phyloP scores from a whole-genome alignment of 768 basidiomycete genomes.

The Suillus spraguei region DNA sequence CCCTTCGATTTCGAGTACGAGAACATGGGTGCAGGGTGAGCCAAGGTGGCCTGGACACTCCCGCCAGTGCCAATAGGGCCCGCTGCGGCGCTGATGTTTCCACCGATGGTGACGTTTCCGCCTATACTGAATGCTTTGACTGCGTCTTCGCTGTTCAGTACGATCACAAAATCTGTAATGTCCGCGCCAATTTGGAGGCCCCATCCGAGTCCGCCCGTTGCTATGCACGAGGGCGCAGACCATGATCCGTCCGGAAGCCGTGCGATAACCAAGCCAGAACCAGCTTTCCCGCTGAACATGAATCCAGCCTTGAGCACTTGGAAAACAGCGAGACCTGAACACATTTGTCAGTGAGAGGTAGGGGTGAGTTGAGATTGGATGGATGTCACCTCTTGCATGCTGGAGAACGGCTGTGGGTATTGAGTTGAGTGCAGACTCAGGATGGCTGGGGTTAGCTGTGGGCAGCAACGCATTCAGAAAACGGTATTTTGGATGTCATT shows the following conservation, averaged over 20 bases:
- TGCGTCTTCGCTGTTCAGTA: slow-evolving; percentile 95
- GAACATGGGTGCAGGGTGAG: slow-evolving; percentile 97
- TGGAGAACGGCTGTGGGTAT: slow-evolving; percentile 93
- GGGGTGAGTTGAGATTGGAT: slow-evolving; percentile 3
- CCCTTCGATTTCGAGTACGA: slow-evolving; percentile 96
- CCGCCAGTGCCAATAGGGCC: slow-evolving; percentile 96
- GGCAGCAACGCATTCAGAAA: slow-evolving; percentile 13
- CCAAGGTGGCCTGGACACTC: slow-evolving; percentile 81
- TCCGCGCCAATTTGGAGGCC: slow-evolving; percentile 96
- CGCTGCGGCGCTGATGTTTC: slow-evolving; percentile 81
- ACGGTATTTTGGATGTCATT: background rate
- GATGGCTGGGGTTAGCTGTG: slow-evolving; percentile 82
- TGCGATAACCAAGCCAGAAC: slow-evolving; percentile 90
- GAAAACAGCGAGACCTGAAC: slow-evolving; percentile 87
- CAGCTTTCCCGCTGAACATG: slow-evolving; percentile 93
- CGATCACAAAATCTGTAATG: slow-evolving; percentile 94
- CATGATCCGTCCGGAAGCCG: slow-evolving; percentile 93
- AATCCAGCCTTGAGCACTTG: slow-evolving; percentile 94
- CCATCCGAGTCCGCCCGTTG: slow-evolving; percentile 93
- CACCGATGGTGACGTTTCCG: slow-evolving; percentile 95
- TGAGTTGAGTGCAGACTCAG: slow-evolving; percentile 89
- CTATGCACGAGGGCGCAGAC: slow-evolving; percentile 97
- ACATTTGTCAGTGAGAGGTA: background rate
- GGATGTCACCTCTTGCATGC: slow-evolving; percentile 73
- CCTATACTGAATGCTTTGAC: slow-evolving; percentile 94